Base-by-base conservation (phyloP, 768 basidiomycete genomes). In the Gymnopilus dilepis region DNA sequence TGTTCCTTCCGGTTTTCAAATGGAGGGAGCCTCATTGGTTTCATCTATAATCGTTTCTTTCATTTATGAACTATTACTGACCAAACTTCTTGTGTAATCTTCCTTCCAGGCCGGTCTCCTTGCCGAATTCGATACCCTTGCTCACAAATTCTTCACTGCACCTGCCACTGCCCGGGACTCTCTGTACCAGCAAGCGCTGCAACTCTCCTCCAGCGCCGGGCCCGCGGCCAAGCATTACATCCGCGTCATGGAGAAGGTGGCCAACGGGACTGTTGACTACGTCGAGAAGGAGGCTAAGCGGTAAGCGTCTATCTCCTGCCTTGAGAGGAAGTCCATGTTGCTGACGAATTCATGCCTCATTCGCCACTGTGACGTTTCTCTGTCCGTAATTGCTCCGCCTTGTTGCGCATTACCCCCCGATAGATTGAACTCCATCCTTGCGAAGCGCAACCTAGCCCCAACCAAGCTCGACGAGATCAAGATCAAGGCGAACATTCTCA, bases 381-480 rank as follows among this genome's bases (percentile, higher is more conserved):
- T 50, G 28, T 68, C 58, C 58, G 33, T 42, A 31, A 26, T 60
- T 52, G 24, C 17, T 33, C 30, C 42, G 28, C n/a, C 28, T 42
- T 43, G 47, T 55, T 24, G 30, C 26, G 21, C n/a, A 40, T 24
- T 58, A 56, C 34, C 37, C 40, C 15, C 40, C 38, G 45, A 56
- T 60, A 94, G 94, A n/a, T 79, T 95, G 63, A 81, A 80, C 60
- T 84, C 85, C 62, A 91, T 97, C 69, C 82, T 96, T 60, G 76
- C 79, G 68, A 97, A 95, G 75, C 88, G 89, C 51, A 87, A 80
- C n/a, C 79, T 98, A 42, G 81, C 90, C 7, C 81, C 84, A 0
- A 76, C 81, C 41, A 98, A 99, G 78, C 77, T 95, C 42, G 97
- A 99, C 72, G 95, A 98, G 78, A 88, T 98, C 71, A 91, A 93